Evolutionary conservation across 2,329 filamentous ascomycete genomes (phyloP).

Genomic region (Beauveria sp.): DNA sequence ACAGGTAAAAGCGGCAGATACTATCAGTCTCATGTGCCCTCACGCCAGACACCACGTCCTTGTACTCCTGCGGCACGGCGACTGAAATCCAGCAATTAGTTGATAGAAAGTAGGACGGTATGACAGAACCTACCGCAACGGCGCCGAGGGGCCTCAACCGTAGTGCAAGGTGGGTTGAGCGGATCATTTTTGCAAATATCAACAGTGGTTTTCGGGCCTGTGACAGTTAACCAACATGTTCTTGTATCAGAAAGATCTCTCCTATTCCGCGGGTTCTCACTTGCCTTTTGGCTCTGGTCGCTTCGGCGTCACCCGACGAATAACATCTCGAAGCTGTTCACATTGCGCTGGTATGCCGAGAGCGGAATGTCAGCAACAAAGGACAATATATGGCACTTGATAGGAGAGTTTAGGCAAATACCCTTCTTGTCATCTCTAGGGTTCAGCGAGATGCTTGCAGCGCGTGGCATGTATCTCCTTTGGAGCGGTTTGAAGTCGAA

Average conservation of each 20-base stretch:
- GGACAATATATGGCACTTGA: too few relatives aligned
- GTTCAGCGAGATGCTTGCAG: too few relatives aligned
- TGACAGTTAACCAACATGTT: neutral
- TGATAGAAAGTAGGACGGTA: neutral
- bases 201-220: neutral
- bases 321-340: too few relatives aligned
- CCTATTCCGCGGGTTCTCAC: too few relatives aligned
- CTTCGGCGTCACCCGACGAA: too few relatives aligned
- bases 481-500: too few relatives aligned
- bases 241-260: neutral
- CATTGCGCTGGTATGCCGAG: too few relatives aligned
- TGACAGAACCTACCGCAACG: neutral
- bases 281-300: too few relatives aligned
- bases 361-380: too few relatives aligned
- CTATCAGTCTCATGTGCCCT: neutral
- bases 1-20: neutral
- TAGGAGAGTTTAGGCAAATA: too few relatives aligned
- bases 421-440: too few relatives aligned
- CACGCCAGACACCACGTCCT: neutral
- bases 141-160: neutral
- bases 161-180: neutral
- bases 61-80: neutral
- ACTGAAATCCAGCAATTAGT: neutral
- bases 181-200: neutral
- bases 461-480: too few relatives aligned